Conservation (phyloP, 176 grass and related monocot species). For the Saccharum spontaneum region DNA sequence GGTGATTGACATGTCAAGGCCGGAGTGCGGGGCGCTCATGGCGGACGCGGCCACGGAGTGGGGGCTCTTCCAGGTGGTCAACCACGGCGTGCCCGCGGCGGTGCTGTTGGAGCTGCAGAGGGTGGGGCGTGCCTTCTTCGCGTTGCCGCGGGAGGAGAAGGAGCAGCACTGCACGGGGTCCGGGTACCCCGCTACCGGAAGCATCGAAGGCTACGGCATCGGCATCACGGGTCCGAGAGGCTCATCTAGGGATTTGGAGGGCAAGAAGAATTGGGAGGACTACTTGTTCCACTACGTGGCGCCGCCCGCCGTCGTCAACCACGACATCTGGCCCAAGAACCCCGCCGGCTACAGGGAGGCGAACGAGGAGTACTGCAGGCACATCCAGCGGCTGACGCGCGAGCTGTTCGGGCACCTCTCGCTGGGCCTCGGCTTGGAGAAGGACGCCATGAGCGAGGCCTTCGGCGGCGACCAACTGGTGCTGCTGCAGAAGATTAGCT, state of each 20-base stretch:
- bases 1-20: constrained; percentile 55
- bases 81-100: constrained; percentile 58
- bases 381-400: constrained; percentile 41
- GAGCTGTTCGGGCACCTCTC: constrained; percentile 57
- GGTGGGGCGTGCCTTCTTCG: constrained; percentile 68
- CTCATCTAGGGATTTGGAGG: constrained; percentile 16
- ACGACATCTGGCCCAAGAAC: constrained; percentile 51
- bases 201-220: constrained; percentile 49
- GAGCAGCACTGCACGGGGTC: constrained; percentile 14
- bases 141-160: constrained; percentile 69
- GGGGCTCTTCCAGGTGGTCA: constrained; percentile 77
- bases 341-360: constrained; percentile 40
- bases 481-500: constrained; percentile 74
- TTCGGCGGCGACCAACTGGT: constrained; percentile 43
- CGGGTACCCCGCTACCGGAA: not conserved
- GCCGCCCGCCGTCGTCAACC: constrained; percentile 44
- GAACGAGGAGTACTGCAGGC: constrained; percentile 56
- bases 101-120: constrained; percentile 61
- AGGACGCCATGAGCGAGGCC: constrained; percentile 36
- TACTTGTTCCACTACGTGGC: constrained; percentile 71
- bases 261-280: constrained; percentile 74
- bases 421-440: constrained; percentile 37
- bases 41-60: constrained; percentile 47
- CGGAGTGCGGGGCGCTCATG: constrained; percentile 12
- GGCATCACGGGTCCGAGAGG: constrained; percentile 11